Conservation (phyloP, 2,329 filamentous ascomycete species). For the Colletotrichum paranaense region DNA sequence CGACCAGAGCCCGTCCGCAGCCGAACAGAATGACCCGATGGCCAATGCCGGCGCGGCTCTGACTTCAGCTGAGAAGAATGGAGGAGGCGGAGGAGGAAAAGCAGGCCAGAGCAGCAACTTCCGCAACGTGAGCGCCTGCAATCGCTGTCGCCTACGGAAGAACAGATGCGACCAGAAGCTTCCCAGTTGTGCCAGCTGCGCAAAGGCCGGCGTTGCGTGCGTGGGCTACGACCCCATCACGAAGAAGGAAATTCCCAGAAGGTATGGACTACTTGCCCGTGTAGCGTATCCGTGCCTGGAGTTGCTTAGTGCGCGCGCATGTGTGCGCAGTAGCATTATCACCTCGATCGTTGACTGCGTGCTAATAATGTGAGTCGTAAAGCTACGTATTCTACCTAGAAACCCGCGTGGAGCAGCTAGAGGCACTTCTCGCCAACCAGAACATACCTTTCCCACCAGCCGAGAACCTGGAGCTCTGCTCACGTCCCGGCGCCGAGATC, state of each 20-base stretch:
- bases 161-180: slow-evolving; percentile 95
- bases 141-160: slow-evolving; percentile 90
- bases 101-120: slow-evolving; percentile 74
- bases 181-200: slow-evolving; percentile 90
- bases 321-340: neutral
- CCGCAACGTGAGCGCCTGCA: slow-evolving; percentile 93
- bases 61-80: slow-evolving; percentile 41
- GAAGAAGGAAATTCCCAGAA: slow-evolving; percentile 93
- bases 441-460: slow-evolving; percentile 79
- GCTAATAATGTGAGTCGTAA: slow-evolving; percentile 22
- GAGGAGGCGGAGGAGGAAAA: slow-evolving; percentile 47
- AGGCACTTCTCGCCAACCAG: slow-evolving; percentile 77
- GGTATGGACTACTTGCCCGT: slow-evolving; percentile 67
- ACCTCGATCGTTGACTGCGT: neutral
- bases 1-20: slow-evolving; percentile 48
- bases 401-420: slow-evolving; percentile 84
- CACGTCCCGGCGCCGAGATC: slow-evolving; percentile 56
- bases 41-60: slow-evolving; percentile 42
- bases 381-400: slow-evolving; percentile 97
- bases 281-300: neutral
- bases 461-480: slow-evolving; percentile 74
- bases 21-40: slow-evolving; percentile 41
- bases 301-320: neutral
- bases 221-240: slow-evolving; percentile 97
- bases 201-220: slow-evolving; percentile 91